A percentile compares a stretch with the other conserved stretches of the same genome.
Conservation (phyloP, 2,329 filamentous ascomycete genomes). For the Trichophyton equinum region DNA sequence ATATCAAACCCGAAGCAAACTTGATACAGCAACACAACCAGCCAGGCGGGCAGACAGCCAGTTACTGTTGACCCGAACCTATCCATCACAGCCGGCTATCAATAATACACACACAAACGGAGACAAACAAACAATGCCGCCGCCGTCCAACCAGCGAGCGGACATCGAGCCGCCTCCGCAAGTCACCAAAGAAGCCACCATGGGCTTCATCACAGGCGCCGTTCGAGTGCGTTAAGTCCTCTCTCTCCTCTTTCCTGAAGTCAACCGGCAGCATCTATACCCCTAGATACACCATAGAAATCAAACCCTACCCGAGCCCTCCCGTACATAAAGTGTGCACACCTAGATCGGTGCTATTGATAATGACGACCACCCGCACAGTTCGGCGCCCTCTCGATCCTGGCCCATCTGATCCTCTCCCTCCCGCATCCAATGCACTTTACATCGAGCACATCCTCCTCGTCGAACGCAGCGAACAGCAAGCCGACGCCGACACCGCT, state of each 20-base stretch:
- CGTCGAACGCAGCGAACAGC: neutral
- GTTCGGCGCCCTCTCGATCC: constrained; percentile 36
- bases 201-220: constrained; percentile 33
- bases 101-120: neutral
- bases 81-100: neutral
- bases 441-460: constrained; percentile 4
- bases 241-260: neutral
- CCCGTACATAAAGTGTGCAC: no score
- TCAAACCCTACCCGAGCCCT: no score
- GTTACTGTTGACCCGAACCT: neutral
- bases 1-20: neutral
- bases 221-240: constrained; percentile 26
- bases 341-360: no score
- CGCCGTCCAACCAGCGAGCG: constrained; percentile 28
- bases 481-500: constrained; percentile 1
- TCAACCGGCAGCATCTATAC: neutral
- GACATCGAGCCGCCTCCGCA: constrained; percentile 32
- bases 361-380: constrained; percentile 10
- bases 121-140: constrained; percentile 23
- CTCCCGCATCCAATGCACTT: constrained; percentile 33
- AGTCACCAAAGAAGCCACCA: constrained; percentile 29
- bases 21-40: neutral
- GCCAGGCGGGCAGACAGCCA: neutral
- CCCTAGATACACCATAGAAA: neutral
- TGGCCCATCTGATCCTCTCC: constrained; percentile 34